These are phyloP conservation scores for Aquilaria malaccensis DNA, from an alignment of 345 rosid genomes.

Conservation along the genomic window DNA sequence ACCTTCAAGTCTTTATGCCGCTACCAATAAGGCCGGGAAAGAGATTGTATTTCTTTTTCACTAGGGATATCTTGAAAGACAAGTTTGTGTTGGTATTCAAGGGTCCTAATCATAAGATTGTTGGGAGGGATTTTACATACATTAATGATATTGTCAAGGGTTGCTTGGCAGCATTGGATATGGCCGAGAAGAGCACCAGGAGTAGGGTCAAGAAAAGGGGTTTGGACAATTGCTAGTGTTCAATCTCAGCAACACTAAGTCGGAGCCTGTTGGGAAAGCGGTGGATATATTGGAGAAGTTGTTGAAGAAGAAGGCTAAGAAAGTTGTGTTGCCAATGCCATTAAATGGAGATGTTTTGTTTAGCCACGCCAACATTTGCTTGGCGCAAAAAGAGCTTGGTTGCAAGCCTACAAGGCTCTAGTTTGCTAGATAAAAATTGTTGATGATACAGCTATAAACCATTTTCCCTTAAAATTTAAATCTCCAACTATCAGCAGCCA, in stretches of 20 bases:
- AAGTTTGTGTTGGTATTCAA: conserved; percentile 33
- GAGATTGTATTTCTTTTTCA: conserved; percentile 53
- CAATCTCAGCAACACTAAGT: conserved; percentile 26
- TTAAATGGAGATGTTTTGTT: conserved; percentile 28
- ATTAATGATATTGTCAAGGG: conserved; percentile 30
- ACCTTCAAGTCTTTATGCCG: conserved; percentile 47
- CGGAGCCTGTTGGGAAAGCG: conserved; percentile 22
- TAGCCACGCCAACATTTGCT: conserved; percentile 27
- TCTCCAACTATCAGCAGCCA: no score
- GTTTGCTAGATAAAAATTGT: no score
- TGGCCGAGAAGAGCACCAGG: conserved; percentile 25
- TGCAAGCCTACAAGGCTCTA: conserved; percentile 16
- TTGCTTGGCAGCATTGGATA: conserved; percentile 29
- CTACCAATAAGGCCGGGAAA: conserved; percentile 52
- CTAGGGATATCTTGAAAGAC: conserved; percentile 38
- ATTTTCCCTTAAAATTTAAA: no score
- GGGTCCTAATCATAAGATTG: conserved; percentile 29
- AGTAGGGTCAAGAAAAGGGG: conserved; percentile 28
- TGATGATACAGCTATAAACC: no score
- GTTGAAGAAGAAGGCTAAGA: conserved; percentile 29
- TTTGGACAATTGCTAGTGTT: conserved; percentile 16
- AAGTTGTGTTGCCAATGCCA: conserved; percentile 23
- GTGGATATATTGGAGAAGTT: conserved; percentile 29
- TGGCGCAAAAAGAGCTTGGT: conserved; percentile 24
- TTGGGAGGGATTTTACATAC: conserved; percentile 46